A percentile compares a stretch with the other conserved stretches of the same genome.
Evolutionary conservation across 495 filamentous ascomycete species (phyloP).

Genomic region (Diplogelasinospora grovesii): DNA sequence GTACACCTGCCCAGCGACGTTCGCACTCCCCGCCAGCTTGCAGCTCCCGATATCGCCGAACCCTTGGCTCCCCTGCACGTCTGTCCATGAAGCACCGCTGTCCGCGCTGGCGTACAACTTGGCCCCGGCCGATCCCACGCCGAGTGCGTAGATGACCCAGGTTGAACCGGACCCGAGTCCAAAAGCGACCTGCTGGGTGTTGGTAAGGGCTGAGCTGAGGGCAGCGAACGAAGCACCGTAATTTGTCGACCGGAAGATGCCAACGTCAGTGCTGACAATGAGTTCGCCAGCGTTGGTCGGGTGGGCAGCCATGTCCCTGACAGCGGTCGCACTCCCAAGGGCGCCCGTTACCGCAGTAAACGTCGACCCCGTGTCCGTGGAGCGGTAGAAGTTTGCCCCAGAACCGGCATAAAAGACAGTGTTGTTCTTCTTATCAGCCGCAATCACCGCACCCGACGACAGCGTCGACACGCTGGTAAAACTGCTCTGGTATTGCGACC

Average conservation of each 20-base stretch:
- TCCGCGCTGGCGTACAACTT: constrained; percentile 48
- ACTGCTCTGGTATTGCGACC: constrained; percentile 32
- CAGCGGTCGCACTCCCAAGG: constrained; percentile 30
- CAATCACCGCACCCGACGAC: constrained; percentile 40
- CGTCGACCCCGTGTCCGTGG: constrained; percentile 35
- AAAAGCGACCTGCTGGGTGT: constrained; percentile 41
- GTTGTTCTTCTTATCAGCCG: constrained; percentile 46
- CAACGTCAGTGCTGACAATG: constrained; percentile 46
- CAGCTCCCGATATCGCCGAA: constrained; percentile 44
- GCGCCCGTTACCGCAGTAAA: constrained; percentile 32
- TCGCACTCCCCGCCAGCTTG: constrained; percentile 42
- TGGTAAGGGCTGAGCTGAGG: constrained; percentile 27
- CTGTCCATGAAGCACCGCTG: constrained; percentile 41
- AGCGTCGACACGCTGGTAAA: constrained; percentile 41
- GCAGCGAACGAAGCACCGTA: constrained; percentile 41
- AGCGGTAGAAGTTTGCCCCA: constrained; percentile 39
- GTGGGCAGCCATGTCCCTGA: constrained; percentile 44
- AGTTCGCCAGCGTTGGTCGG: constrained; percentile 45
- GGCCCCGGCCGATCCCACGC: constrained; percentile 33
- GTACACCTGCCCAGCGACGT: constrained; percentile 46
- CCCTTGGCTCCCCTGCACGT: constrained; percentile 47
- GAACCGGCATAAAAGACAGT: constrained; percentile 48
- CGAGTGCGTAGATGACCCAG: constrained; percentile 47
- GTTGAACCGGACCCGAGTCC: constrained; percentile 27
- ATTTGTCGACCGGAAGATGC: constrained; percentile 46